Evolutionary conservation across 2,329 filamentous ascomycete species (phyloP), one percentile per base, ranked within the genome.

Genomic region (Sporothrix brunneoviolacea): DNA sequence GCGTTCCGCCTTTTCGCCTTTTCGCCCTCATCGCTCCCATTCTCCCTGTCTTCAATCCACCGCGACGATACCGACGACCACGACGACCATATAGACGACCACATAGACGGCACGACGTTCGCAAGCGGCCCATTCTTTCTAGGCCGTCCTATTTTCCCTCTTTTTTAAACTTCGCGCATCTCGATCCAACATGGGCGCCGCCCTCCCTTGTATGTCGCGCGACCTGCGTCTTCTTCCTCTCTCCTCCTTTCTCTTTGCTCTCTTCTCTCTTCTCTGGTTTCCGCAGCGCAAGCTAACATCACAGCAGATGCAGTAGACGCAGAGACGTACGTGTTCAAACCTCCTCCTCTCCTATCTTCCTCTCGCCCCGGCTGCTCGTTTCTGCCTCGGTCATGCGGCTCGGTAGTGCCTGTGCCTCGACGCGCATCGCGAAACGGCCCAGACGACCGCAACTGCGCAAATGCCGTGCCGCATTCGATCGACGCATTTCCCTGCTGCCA

Each of bases 241-340:
- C 3, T n/a, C 24, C 6, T 28, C 13, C 4, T 27, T 15, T n/a
- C 16, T 16, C 30, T 28, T 8, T 21, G 39, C 16, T 16, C 2
- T 9, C 22, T 21, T 19, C 35, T 3, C 6, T 38, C n/a, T n/a
- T n/a, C n/a, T n/a, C n/a, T n/a, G n/a, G n/a, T n/a, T n/a, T n/a
- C n/a, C n/a, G n/a, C 7, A 12, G 12, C 13, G 38, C 27, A 15
- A 33, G 46, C 47, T 49, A 32, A 49, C n/a, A 1, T 28, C 10
- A 8, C 22, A n/a, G n/a, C 71, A 97, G 93, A 97, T 76, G 93
- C 93, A 64, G 90, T 94, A 60, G 93, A 98, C 72, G 93, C 93
- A 62, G 93, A 98, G 75, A 95, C 87, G 88, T 91, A 63, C 63
- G 76, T 69, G 32, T 4, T 16, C 21, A 13, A n/a, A 36, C 16